Conservation (phyloP, 2,329 filamentous ascomycete genomes). For the Pseudogymnoascus sp. region DNA sequence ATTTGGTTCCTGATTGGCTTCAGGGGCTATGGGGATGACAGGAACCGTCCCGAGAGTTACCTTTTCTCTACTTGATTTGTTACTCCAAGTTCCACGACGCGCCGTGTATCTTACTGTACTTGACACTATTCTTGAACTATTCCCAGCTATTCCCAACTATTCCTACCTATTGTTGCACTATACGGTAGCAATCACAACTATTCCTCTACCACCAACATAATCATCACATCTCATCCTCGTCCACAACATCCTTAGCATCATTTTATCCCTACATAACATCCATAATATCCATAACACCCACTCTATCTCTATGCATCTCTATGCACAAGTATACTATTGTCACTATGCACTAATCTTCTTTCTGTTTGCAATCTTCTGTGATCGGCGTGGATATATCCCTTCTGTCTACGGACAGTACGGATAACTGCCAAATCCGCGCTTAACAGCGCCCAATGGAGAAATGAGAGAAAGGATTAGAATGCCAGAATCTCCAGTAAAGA, state of each 20-base stretch:
- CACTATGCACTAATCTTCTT: not conserved
- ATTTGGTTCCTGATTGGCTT: not conserved
- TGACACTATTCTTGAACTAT: not conserved
- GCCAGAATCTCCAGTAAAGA: not conserved
- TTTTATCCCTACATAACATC: not conserved
- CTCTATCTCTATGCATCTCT: not conserved
- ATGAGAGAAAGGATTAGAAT: not conserved
- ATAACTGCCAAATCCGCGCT: conserved; percentile 3
- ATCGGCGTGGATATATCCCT: not conserved
- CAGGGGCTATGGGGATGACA: not conserved
- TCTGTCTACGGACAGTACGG: not conserved
- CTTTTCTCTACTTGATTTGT: not conserved
- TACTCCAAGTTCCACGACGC: not conserved
- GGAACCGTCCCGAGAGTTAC: not conserved
- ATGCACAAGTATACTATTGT: not conserved
- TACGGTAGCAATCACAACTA: not conserved
- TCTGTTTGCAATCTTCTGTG: conserved; percentile 5
- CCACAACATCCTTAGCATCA: not conserved
- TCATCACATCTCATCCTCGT: not conserved
- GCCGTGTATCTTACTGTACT: not conserved
- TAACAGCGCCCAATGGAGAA: conserved; percentile 5
- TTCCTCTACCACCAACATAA: not conserved
- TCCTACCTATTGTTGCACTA: not conserved
- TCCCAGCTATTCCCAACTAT: not conserved
- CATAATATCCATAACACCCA: not conserved